Percentiles rank a stretch among this genome's conserved stretches.
Conservation (phyloP, 495 filamentous ascomycete species). For the Penicillium maclennaniae region DNA sequence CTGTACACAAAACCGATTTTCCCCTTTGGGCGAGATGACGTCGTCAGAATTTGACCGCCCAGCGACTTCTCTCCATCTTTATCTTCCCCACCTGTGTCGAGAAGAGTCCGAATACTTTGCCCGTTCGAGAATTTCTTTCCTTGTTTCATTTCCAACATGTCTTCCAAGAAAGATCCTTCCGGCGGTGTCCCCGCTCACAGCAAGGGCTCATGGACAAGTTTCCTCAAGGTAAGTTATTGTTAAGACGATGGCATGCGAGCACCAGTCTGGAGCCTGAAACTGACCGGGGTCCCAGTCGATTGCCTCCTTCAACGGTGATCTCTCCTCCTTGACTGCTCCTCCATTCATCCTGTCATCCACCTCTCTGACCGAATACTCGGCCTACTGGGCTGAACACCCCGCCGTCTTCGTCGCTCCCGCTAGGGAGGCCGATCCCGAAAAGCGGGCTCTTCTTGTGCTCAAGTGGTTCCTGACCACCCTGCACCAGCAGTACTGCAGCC, state of each 20-base stretch:
- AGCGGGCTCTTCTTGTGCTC: constrained; percentile 80
- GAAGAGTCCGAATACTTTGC: constrained; percentile 1
- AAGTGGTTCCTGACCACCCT: constrained; percentile 98
- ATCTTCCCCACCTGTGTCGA: constrained; percentile 4
- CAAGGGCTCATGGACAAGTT: constrained; percentile 53
- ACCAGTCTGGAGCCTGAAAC: constrained; percentile 2
- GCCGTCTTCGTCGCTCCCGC: constrained; percentile 82
- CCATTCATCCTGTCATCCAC: constrained; percentile 93
- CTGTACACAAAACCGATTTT: constrained; percentile 13
- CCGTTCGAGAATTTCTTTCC: neutral
- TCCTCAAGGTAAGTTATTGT: constrained; percentile 42
- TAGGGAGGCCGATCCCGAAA: constrained; percentile 72
- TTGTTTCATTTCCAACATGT: constrained; percentile 19
- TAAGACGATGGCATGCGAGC: neutral
- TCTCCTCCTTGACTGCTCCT: constrained; percentile 88
- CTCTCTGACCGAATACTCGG: constrained; percentile 89
- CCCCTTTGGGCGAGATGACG: constrained; percentile 21
- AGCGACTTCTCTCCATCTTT: neutral
- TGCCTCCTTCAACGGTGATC: constrained; percentile 93
- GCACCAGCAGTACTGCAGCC: constrained; percentile 88
- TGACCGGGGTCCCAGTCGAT: constrained; percentile 60
- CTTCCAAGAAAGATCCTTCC: constrained; percentile 35
- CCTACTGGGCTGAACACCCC: constrained; percentile 96
- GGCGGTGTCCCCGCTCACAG: constrained; percentile 35
- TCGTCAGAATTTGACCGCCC: constrained; percentile 23